Base-by-base conservation (phyloP, 331 rosid species). In the Cydonia oblonga region DNA sequence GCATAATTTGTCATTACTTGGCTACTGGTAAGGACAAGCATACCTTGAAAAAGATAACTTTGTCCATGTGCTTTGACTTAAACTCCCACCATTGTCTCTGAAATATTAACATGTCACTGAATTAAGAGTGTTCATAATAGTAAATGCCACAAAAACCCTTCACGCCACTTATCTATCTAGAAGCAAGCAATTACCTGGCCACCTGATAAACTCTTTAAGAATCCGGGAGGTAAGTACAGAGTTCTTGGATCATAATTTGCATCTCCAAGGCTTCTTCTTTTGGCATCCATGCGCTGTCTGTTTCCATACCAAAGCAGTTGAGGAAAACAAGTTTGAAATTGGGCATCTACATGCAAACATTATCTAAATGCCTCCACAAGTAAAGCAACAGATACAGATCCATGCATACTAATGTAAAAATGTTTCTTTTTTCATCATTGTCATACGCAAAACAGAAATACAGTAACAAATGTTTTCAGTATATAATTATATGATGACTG, bases 31-130 rank as follows among this genome's bases (percentile, higher is more conserved):
- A 63, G 56, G 40, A 58, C 25, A 30, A 49, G 33, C 71, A 30
- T 76, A 83, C 99, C 99, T 95, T 95, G 86, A 91, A 95, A 82
- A 95, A 95, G 62, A 89, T 75, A 71, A 95, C 96, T 85, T 95
- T 95, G 81, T 91, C 97, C 97, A 95, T 88, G 74, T 91, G 96
- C 78, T 88, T 87, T 52, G 99, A 87, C 92, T 95, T 95, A 85
- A 95, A 95, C 68, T 91, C 99, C 99, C 97, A 91, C 99, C 99
- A 95, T 84, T 95, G 97, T 77, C 83, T 95, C 99, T 95, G 84
- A 58, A 49, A 83, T 42, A 65, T 19, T 52, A 76, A 54, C 69
- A 78, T n/a, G 53, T 29, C 35, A 73, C 66, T 59, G 66, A n/a
- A 79, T 83, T 70, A 82, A 81, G 64, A 58, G 20, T n/a, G 65